phyloP scores from a whole-genome alignment of 2,329 filamentous ascomycete species.

The Curvularia sp. region DNA sequence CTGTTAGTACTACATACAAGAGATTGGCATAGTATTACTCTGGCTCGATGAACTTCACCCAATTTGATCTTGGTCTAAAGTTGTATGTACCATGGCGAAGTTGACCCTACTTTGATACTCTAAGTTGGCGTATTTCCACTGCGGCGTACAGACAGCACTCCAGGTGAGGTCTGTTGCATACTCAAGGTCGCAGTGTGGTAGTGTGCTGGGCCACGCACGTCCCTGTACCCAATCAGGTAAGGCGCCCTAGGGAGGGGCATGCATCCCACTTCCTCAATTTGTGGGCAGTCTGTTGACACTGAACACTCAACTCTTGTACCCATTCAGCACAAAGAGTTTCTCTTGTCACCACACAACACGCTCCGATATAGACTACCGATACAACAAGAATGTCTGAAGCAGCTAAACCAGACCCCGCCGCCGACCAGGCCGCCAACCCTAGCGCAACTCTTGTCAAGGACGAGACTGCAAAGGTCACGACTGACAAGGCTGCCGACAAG shows the following conservation, averaged over 20 bases:
- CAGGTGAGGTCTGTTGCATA: not conserved
- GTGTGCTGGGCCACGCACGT: slow-evolving; percentile 23
- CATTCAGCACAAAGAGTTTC: slow-evolving; percentile 18
- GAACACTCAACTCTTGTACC: slow-evolving; percentile 11
- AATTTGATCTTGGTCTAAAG: not conserved
- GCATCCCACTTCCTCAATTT: slow-evolving; percentile 24
- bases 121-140: not conserved
- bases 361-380: slow-evolving; percentile 9
- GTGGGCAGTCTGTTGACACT: slow-evolving; percentile 15
- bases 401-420: slow-evolving; percentile 52
- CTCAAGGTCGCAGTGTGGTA: not conserved
- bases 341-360: slow-evolving; percentile 11
- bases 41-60: not conserved
- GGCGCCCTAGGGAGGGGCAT: slow-evolving; percentile 16
- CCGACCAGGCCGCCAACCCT: slow-evolving; percentile 50
- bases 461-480: slow-evolving; percentile 56
- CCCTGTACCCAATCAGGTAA: slow-evolving; percentile 15
- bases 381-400: slow-evolving; percentile 47
- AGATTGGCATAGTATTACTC: not conserved
- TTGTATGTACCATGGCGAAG: not conserved
- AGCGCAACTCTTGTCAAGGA: slow-evolving; percentile 52
- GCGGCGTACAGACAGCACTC: not conserved
- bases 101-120: not conserved
- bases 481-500: slow-evolving; percentile 45
- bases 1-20: too few species aligned